Percentiles rank a stretch among this genome's conserved stretches.
phyloP scores from a whole-genome alignment of 1,284 basidiomycete species.

The Phylloporus sp. region DNA sequence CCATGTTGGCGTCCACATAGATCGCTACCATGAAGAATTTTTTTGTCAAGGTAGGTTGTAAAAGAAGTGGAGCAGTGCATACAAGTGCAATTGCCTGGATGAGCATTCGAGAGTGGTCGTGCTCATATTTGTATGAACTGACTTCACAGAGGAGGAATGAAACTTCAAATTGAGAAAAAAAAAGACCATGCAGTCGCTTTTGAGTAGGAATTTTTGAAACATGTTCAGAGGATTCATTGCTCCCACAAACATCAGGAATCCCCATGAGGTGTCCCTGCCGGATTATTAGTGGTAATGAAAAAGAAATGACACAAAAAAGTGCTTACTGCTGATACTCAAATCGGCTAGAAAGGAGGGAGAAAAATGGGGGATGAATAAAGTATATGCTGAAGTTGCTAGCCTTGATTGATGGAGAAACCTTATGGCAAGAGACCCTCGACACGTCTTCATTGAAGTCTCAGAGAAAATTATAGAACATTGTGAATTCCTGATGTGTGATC shows the following conservation, averaged over 20 bases:
- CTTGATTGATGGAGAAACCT: constrained; percentile 4
- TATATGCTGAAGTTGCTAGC: constrained; percentile 3
- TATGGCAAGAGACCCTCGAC: rapidly evolving
- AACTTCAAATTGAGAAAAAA: not conserved
- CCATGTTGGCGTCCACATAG: constrained; percentile 2
- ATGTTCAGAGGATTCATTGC: rapidly evolving
- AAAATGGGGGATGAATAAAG: constrained; percentile 10
- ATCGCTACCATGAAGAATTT: not conserved
- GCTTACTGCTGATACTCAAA: not conserved
- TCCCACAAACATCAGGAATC: constrained; percentile 5
- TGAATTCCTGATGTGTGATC: not conserved
- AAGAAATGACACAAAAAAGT: not conserved
- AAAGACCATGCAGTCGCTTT: not conserved
- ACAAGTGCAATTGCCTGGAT: not conserved
- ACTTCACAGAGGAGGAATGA: constrained; percentile 7
- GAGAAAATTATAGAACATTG: constrained; percentile 7
- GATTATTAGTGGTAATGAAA: not conserved
- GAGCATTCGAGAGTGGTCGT: not conserved
- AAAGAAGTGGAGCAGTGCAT: not conserved
- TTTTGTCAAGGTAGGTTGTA: not conserved
- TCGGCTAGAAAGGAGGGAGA: not conserved
- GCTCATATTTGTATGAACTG: not conserved
- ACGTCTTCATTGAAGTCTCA: not conserved
- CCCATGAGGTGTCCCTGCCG: not conserved
- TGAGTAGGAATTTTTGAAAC: not conserved